These are phyloP conservation scores for Microcos paniculata DNA, from an alignment of 345 rosid species.

Conservation along the genomic window DNA sequence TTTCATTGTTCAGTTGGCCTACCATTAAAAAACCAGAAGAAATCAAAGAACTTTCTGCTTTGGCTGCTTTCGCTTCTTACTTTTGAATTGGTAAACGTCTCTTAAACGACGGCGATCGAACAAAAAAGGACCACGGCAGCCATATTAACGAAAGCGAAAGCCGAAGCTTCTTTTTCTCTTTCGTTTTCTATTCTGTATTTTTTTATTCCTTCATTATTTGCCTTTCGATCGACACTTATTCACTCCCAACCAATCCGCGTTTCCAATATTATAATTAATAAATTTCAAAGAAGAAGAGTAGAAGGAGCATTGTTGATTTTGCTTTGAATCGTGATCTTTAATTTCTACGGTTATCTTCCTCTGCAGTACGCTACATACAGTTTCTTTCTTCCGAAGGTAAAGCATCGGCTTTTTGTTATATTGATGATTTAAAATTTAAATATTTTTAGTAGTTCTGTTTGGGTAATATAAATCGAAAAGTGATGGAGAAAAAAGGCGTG, in stretches of 20 bases:
- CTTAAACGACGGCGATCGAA: background rate
- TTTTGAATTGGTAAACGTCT: background rate
- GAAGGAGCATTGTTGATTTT: background rate
- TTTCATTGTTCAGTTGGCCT: background rate
- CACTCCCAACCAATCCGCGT: background rate
- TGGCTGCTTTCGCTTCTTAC: background rate
- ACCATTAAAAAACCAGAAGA: background rate
- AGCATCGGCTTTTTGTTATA: background rate
- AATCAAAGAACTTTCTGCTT: background rate
- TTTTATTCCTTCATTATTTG: background rate
- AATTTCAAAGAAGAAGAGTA: too few species aligned
- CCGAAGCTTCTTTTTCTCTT: conserved; percentile 7
- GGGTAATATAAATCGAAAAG: background rate
- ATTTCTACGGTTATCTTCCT: conserved; percentile 4
- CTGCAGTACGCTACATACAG: background rate
- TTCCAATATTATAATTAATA: background rate
- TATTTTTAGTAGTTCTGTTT: background rate
- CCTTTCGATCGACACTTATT: background rate
- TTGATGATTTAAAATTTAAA: background rate
- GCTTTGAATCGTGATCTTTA: conserved; percentile 1
- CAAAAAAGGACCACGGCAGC: background rate
- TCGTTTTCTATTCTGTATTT: background rate
- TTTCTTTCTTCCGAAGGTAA: conserved; percentile 9
- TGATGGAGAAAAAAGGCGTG: background rate
- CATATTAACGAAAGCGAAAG: background rate